Evolutionary conservation across 2,329 filamentous ascomycete genomes (phyloP), one percentile per base, ranked within the genome.

Genomic region (Aureobasidium sp.): DNA sequence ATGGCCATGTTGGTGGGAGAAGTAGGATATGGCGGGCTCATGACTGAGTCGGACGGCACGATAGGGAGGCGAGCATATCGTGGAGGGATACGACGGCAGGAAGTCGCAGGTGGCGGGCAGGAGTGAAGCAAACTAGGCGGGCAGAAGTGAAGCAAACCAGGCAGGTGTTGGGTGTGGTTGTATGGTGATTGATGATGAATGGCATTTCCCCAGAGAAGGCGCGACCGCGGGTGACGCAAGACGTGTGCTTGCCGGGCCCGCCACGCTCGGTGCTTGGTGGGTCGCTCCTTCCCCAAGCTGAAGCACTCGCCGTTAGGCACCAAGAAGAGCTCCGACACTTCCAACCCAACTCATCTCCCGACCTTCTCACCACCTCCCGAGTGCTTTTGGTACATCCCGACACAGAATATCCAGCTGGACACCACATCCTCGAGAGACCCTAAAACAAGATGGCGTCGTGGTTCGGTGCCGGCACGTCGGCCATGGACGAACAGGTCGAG

Each of bases 401-500:
- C 25, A 42, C 27, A 54, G 15, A 11, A 10, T 21, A 5, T 9
- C 2, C 37, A 54, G 37, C 50, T 21, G 15, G 7, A 54, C 16
- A 54, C 16, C 36, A 30, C 50, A 36, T 32, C n/a, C 9, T 3
- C 21, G 27, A 15, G 25, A 29, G 16, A 30, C 6, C 9, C 2
- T 8, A 61, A 88, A 83, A 82, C 42, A 37, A 16, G 2, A 97
- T 97, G 92, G 87, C 91, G 73, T 91, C 92, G 82, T 99, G 93
- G 93, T 97, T 96, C 74, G 90, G 89, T 68, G 93, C 91, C 74
- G 85, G 87, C 77, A 91, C 90, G 76, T 90, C 88, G 72, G 91
- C 91, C 77, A 83, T 99, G 77, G 94, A 99, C 76, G 92, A 96
- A 78, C 94, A 97, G 82, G 88, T 99, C 71, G 93, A 97, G 75